These are phyloP conservation scores for Colletotrichum lentis DNA, from an alignment of 2,329 filamentous ascomycete genomes.

Conservation along the genomic window DNA sequence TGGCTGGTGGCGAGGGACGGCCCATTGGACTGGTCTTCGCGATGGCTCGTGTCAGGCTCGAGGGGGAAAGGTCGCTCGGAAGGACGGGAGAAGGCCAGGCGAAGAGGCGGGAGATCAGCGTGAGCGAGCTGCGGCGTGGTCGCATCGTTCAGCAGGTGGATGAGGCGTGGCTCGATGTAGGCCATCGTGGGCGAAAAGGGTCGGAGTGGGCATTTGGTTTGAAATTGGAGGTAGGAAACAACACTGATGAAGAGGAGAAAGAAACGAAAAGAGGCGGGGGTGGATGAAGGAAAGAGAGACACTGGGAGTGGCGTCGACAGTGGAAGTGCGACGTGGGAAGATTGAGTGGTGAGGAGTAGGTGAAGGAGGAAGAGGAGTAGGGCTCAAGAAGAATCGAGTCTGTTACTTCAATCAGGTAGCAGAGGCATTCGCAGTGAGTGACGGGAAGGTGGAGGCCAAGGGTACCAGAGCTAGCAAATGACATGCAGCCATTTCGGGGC, in stretches of 20 bases:
- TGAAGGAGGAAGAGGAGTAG: slow-evolving; percentile 27
- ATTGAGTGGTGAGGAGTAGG: slow-evolving; percentile 32
- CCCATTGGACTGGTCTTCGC: slow-evolving; percentile 48
- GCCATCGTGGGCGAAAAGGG: slow-evolving; percentile 59
- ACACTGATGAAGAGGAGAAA: slow-evolving; percentile 24
- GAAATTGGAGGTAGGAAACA: slow-evolving; percentile 29
- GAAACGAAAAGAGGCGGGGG: not conserved
- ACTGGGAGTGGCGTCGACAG: slow-evolving; percentile 29
- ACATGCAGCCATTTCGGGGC: slow-evolving; percentile 19
- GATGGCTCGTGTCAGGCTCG: slow-evolving; percentile 58
- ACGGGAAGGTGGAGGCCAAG: slow-evolving; percentile 15
- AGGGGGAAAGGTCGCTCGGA: slow-evolving; percentile 60
- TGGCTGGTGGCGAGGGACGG: slow-evolving; percentile 37
- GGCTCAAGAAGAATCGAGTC: slow-evolving; percentile 37
- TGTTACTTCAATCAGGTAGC: slow-evolving; percentile 2
- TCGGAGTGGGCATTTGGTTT: slow-evolving; percentile 50
- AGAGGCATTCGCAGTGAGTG: slow-evolving; percentile 10
- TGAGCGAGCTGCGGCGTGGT: slow-evolving; percentile 58
- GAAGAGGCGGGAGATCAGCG: slow-evolving; percentile 63
- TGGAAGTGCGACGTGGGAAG: slow-evolving; percentile 30
- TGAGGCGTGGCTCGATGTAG: slow-evolving; percentile 73
- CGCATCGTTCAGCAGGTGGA: slow-evolving; percentile 69
- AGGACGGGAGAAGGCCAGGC: slow-evolving; percentile 53
- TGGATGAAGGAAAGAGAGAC: slow-evolving; percentile 39
- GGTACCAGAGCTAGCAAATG: slow-evolving; percentile 3